Base-by-base conservation (phyloP, 1,139 yeast species). In the Geotrichum fermentans region DNA sequence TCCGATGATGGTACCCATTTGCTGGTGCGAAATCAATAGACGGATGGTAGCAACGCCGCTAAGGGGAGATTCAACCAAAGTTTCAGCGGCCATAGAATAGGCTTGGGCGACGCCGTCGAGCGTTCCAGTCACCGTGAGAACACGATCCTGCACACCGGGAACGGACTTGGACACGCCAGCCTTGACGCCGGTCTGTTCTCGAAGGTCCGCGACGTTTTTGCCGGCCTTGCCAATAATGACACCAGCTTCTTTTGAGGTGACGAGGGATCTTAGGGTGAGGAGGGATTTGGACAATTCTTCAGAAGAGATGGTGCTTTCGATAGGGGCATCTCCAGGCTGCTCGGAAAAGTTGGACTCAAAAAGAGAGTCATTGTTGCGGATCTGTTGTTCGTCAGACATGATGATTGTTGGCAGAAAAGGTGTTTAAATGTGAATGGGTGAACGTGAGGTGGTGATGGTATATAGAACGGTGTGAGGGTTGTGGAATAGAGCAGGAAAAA, bases 1-100 rank as follows among this genome's bases (percentile, higher is more conserved):
- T 43, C 97, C 97, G 65, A 89, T 89, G 49, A 89, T 78, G 10
- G 95, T 82, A 40, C 97, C 96, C 81, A 89, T 83, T 67, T 88
- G 96, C 54, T 83, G 76, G 68, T 89, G 89, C 43, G 96, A 90
- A 54, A 89, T 75, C 55, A 90, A 72, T 46, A 89, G 71, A 61
- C 96, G 76, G 59, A 88, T 69, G 38, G 80, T 74, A 26, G 84
- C 73, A 18, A 69, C 62, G 33, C 79, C 80, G 17, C 62, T 55
- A 30, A 66, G 61, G 18, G 70, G 65, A 46, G 61, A 63, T 48
- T 70, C 67, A 54, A 71, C 59, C 50, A 88, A 72, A 1, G 89
- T 82, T 55, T 78, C 78, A 11, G 94, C 83, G 56, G 86, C 82
- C 60, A 79, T 77, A 37, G 84, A 80, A 50, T 87, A 71, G 1